Percentiles rank a stretch among this genome's conserved stretches.
Evolutionary conservation across 345 rosid genomes (phyloP).

Genomic region (Dipteronia sinensis): DNA sequence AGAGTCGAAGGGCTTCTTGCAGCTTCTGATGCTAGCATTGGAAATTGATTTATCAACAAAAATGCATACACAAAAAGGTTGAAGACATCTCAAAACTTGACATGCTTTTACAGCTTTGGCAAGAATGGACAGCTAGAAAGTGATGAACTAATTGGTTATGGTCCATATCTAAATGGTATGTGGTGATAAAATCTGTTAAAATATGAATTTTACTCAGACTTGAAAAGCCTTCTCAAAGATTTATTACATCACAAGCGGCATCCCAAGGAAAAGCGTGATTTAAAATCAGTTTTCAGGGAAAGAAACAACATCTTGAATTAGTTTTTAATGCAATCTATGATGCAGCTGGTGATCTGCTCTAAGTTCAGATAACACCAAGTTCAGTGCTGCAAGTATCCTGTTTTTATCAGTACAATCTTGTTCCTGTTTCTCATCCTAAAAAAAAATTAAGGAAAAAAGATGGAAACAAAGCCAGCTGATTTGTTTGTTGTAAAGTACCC

Average conservation of each 20-base stretch:
- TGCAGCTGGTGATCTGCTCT: not conserved
- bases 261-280: not conserved
- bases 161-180: not conserved
- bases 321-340: not conserved
- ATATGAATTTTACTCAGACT: not conserved
- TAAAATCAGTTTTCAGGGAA: not conserved
- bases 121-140: not conserved
- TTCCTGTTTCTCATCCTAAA: not conserved
- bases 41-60: not conserved
- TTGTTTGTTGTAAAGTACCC: not conserved
- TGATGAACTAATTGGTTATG: not conserved
- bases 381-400: not conserved
- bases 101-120: not conserved
- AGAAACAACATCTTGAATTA: not conserved
- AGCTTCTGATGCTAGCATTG: not conserved
- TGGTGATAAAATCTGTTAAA: not conserved
- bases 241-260: not conserved
- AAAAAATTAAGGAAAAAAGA: no score
- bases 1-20: not conserved
- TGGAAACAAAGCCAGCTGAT: not conserved
- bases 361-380: not conserved
- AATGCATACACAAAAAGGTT: not conserved
- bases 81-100: not conserved
- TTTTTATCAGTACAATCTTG: not conserved
- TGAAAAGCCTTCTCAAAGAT: not conserved